Percentiles rank a stretch among this genome's conserved stretches.
Conservation (phyloP, 2,329 filamentous ascomycete genomes). For the Zasmidium citrigriseum region DNA sequence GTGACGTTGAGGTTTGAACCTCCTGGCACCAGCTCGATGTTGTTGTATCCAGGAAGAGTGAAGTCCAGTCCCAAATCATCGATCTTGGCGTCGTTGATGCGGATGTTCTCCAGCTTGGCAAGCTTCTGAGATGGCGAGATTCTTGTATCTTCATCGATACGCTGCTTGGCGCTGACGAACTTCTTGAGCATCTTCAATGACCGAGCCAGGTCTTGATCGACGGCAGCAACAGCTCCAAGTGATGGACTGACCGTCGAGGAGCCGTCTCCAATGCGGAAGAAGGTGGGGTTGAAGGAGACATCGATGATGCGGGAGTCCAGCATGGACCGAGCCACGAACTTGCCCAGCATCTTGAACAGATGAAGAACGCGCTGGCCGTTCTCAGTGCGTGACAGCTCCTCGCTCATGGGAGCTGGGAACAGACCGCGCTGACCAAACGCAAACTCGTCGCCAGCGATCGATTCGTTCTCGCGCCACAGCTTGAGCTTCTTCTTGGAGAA, state of each 20-base stretch:
- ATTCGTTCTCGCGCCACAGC: slow-evolving; percentile 92
- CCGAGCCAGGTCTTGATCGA: slow-evolving; percentile 82
- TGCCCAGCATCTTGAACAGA: slow-evolving; percentile 89
- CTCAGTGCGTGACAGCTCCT: slow-evolving; percentile 70
- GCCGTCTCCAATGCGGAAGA: slow-evolving; percentile 88
- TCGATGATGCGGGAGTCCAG: slow-evolving; percentile 97
- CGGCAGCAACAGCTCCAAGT: slow-evolving; percentile 82
- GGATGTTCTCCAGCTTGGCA: slow-evolving; percentile 66
- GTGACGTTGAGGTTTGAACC: slow-evolving; percentile 76
- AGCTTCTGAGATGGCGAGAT: slow-evolving; percentile 71
- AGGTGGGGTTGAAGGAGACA: slow-evolving; percentile 93
- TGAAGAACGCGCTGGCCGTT: slow-evolving; percentile 86
- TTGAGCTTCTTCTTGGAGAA: slow-evolving; percentile 97
- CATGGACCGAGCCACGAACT: slow-evolving; percentile 97
- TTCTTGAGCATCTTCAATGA: slow-evolving; percentile 86
- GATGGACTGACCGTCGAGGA: slow-evolving; percentile 72
- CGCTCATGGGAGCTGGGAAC: slow-evolving; percentile 88
- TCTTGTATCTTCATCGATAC: slow-evolving; percentile 70
- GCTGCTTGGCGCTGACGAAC: slow-evolving; percentile 79
- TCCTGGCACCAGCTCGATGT: slow-evolving; percentile 76
- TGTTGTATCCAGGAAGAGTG: slow-evolving; percentile 85
- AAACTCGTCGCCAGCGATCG: slow-evolving; percentile 70
- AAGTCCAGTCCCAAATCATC: slow-evolving; percentile 93
- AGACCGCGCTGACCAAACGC: slow-evolving; percentile 81
- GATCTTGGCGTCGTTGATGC: slow-evolving; percentile 73